Percentiles rank a stretch among this genome's conserved stretches.
These are phyloP conservation scores for Microstroma glucosiphilum DNA, from an alignment of 1,284 basidiomycete genomes.

Conservation along the genomic window DNA sequence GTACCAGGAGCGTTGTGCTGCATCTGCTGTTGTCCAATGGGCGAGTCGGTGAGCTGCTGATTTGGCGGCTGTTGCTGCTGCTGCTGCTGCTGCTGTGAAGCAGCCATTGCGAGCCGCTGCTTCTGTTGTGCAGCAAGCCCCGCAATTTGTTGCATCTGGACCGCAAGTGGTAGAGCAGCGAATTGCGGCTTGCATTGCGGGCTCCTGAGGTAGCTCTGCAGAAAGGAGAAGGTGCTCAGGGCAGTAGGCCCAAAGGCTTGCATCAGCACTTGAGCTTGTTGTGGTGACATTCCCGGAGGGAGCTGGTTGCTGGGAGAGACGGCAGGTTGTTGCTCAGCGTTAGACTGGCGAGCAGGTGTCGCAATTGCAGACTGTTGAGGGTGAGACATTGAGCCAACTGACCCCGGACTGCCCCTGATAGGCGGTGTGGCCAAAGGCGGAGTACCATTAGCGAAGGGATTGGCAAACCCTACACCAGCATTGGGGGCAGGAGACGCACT, in stretches of 20 bases:
- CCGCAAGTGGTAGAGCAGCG: not conserved
- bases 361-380: not conserved
- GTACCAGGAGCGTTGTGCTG: not conserved
- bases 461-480: not conserved
- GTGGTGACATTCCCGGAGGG: constrained; percentile 20
- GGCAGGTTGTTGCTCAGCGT: not conserved
- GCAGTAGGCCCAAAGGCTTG: constrained; percentile 38
- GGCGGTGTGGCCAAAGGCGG: not conserved
- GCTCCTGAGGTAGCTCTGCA: constrained; percentile 17
- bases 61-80: not conserved
- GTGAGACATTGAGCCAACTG: not conserved
- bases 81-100: not conserved
- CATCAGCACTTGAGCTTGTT: constrained; percentile 30
- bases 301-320: not conserved
- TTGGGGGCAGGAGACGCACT: not conserved
- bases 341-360: not conserved
- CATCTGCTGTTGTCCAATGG: not conserved
- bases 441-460: not conserved
- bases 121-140: not conserved
- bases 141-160: constrained; percentile 5
- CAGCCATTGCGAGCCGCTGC: not conserved
- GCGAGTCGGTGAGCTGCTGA: not conserved
- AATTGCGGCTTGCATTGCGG: not conserved
- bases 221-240: constrained; percentile 27
- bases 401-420: not conserved